Conservation (phyloP, 2,329 filamentous ascomycete species). For the Botrytis medusae region DNA sequence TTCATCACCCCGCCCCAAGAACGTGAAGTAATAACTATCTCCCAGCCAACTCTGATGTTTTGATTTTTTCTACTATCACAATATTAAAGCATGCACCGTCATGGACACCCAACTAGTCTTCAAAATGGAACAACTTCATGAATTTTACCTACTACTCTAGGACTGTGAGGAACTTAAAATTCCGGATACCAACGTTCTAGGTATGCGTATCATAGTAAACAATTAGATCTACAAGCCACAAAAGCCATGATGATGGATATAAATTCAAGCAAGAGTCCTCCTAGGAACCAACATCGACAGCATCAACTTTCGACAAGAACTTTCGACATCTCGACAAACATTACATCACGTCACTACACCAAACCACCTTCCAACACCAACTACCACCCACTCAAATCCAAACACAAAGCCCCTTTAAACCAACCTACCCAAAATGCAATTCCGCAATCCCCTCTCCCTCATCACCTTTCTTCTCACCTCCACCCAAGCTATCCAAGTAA, state of each 20-base stretch:
- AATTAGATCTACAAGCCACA: not conserved
- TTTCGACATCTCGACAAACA: constrained; percentile 3
- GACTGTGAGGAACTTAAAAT: not conserved
- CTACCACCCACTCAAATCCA: not conserved
- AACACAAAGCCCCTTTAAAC: not conserved
- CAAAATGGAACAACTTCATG: not conserved
- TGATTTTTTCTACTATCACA: not conserved
- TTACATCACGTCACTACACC: constrained; percentile 1
- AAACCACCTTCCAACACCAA: not conserved
- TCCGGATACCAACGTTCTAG: not conserved
- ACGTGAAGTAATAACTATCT: not conserved
- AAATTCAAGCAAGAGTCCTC: not conserved
- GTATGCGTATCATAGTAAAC: not conserved
- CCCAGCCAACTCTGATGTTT: not conserved
- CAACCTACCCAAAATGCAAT: constrained; percentile 44
- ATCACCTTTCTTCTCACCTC: constrained; percentile 41
- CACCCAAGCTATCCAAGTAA: constrained; percentile 51
- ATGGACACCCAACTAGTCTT: not conserved
- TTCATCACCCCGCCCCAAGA: not conserved
- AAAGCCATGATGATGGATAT: not conserved
- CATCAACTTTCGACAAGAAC: not conserved
- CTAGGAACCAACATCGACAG: not conserved
- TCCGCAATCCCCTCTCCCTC: constrained; percentile 44
- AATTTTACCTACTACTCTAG: not conserved
- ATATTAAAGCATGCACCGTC: not conserved